Base-by-base conservation (phyloP, 352 stramenopile species). In the Phytopythium sindhum region DNA sequence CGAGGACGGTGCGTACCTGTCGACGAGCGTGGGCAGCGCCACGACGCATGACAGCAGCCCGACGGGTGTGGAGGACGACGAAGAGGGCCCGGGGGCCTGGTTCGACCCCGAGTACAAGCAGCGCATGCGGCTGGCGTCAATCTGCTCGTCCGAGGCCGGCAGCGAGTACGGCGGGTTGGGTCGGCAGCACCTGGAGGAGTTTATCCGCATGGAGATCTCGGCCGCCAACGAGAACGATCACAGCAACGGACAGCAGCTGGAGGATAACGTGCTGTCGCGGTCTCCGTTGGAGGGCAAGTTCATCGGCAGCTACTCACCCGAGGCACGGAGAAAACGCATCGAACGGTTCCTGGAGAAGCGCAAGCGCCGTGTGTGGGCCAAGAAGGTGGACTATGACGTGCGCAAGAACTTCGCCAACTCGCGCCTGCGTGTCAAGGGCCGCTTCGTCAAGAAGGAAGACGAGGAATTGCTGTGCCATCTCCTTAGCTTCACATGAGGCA, bases 401-500 rank as follows among this genome's bases (percentile, higher is more conserved):
- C 83, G 97, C 54, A 99, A 99, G 80, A 99, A 99, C 72, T 99
- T 99, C 86, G 97, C 97, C 50, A 97, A 99, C 81, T 98, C 93
- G 77, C 81, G 97, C 54, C 76, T 99, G 69, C 86, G 97, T 54
- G 96, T 99, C 14, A 99, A 99, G 73, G 95, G 97, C 51, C 89
- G 97, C 50, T 99, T 99, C 76, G 97, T 99, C 31, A 99, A 99
- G 79, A 99, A 99, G 68, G 97, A 99, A 71, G 97, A 99, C 73
- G 91, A 98, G 67, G 82, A 97, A 72, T 67, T 97, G 63, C 72
- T 98, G 48, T 91, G 90, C 60, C 74, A 90, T 61, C 69, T 91
- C 57, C 60, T 95, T 68, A 91, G 84, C 72, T 88, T 87, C 68
- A 95, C 80, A 64, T 95, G 87, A 71, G 58, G 29, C 5, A 4